Evolutionary conservation across 768 basidiomycete species (phyloP).

Genomic region (Fistulinella prunicolor): DNA sequence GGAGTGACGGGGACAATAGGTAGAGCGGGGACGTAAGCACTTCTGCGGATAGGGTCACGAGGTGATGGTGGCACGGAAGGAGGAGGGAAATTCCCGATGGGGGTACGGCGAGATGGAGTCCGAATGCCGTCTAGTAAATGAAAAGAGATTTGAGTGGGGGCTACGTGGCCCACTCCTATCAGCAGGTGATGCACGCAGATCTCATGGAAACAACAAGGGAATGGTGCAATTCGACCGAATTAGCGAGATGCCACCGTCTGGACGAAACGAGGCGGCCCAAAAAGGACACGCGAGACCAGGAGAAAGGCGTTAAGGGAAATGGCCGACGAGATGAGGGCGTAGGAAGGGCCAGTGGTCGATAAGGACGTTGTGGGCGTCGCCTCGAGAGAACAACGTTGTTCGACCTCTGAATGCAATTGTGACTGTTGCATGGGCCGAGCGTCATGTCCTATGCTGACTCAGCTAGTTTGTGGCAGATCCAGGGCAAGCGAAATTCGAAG

Average conservation of each 20-base stretch:
- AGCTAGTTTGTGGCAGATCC: too few species aligned
- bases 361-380: constrained; percentile 3
- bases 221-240: too few species aligned
- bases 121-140: too few species aligned
- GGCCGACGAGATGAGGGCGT: too few species aligned
- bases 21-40: constrained; percentile 8
- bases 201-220: constrained; percentile 9
- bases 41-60: constrained; percentile 2
- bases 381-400: constrained; percentile 26
- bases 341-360: not conserved
- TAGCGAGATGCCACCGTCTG: too few species aligned
- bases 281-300: constrained; percentile 14
- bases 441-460: too few species aligned
- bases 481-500: not conserved
- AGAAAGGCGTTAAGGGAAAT: constrained; percentile 16
- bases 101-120: too few species aligned
- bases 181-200: constrained; percentile 15
- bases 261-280: constrained; percentile 14
- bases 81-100: too few species aligned
- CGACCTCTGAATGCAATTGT: not conserved
- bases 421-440: too few species aligned
- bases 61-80: constrained; percentile 14
- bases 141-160: too few species aligned
- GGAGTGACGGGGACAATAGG: not conserved
- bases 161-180: constrained; percentile 21